phyloP scores from a whole-genome alignment of 768 basidiomycete species.

The Pholiota microspora region DNA sequence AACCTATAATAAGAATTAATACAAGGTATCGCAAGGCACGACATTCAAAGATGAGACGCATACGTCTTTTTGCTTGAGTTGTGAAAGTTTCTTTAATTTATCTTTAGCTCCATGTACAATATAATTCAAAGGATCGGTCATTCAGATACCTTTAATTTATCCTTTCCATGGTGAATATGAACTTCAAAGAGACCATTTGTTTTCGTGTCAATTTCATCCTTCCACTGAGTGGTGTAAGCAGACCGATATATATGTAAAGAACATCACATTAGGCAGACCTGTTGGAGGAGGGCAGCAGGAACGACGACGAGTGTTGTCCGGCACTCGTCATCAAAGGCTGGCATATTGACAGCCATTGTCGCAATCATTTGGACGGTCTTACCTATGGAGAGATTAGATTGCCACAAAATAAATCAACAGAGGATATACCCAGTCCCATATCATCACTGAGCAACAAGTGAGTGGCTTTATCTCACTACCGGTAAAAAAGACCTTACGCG shows the following conservation, averaged over 20 bases:
- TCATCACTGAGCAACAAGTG: slow-evolving; percentile 45
- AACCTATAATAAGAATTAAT: slow-evolving; percentile 38
- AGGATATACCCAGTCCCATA: slow-evolving; percentile 56
- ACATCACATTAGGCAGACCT: slow-evolving; percentile 44
- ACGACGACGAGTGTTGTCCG: slow-evolving; percentile 73
- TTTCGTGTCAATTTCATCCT: slow-evolving; percentile 69
- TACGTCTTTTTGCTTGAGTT: slow-evolving; percentile 55
- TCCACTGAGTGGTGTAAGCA: slow-evolving; percentile 45
- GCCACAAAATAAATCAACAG: neutral
- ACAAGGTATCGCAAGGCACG: neutral
- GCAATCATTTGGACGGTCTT: slow-evolving; percentile 84
- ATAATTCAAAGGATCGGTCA: neutral
- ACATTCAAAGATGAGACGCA: slow-evolving; percentile 3
- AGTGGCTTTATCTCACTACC: neutral
- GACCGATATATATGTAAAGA: too few relatives aligned
- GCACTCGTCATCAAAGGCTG: slow-evolving; percentile 39
- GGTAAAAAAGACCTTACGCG: slow-evolving; percentile 36
- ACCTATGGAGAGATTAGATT: slow-evolving; percentile 28
- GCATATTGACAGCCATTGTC: slow-evolving; percentile 67
- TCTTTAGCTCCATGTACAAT: neutral
- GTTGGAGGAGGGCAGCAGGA: slow-evolving; percentile 70
- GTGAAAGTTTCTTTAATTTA: slow-evolving; percentile 34
- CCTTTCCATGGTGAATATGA: slow-evolving; percentile 70
- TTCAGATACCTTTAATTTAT: slow-evolving; percentile 56
- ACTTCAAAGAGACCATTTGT: slow-evolving; percentile 60